Conservation (phyloP, 768 basidiomycete genomes). For the Boletus pseudopeckii region DNA sequence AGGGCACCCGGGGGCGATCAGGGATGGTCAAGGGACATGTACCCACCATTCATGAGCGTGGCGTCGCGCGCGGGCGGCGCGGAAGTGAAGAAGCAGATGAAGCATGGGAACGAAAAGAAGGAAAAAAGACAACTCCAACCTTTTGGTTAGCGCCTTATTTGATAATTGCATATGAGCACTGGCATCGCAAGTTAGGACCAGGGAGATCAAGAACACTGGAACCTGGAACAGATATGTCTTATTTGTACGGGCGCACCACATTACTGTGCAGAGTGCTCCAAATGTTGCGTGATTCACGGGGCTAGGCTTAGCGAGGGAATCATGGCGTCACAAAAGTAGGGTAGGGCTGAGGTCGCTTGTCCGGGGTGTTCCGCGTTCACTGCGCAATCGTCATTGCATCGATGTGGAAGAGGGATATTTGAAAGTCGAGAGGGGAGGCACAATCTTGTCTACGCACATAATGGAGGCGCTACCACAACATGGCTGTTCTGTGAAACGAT, state of each 20-base stretch:
- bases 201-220: not conserved
- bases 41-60: not conserved
- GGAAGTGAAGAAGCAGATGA: not conserved
- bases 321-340: not conserved
- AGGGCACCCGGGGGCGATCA: too few relatives aligned
- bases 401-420: not conserved
- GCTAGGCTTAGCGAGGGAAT: not conserved
- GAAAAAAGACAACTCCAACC: not conserved
- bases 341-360: not conserved
- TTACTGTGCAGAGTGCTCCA: not conserved
- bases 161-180: not conserved
- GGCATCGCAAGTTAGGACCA: not conserved
- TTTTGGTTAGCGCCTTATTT: not conserved
- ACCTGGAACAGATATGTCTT: not conserved
- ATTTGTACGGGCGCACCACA: not conserved
- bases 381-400: not conserved
- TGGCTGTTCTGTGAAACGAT: not conserved
- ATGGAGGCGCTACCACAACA: not conserved
- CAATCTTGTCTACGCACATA: not conserved
- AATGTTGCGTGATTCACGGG: not conserved
- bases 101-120: not conserved
- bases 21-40: not conserved
- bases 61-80: not conserved
- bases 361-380: not conserved
- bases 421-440: not conserved